These are phyloP conservation scores for Komagataella pseudopastoris DNA, from an alignment of 805 yeast genomes.

Conservation along the genomic window DNA sequence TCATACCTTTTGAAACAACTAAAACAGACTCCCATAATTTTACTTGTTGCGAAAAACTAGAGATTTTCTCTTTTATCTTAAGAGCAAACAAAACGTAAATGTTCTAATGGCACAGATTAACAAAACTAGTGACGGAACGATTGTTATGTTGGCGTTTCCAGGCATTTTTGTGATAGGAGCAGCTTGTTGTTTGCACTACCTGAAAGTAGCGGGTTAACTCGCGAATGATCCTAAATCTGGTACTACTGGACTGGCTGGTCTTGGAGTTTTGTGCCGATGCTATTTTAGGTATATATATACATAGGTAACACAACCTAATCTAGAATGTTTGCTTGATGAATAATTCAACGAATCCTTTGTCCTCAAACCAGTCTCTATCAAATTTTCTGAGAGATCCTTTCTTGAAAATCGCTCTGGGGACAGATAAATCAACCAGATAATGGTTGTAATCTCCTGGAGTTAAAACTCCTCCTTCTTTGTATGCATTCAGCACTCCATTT, in stretches of 20 bases:
- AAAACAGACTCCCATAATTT: slow-evolving; percentile 37
- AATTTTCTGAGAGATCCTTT: slow-evolving; percentile 32
- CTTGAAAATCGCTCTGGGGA: slow-evolving; percentile 43
- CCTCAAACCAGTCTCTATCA: slow-evolving; percentile 20
- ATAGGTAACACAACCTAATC: slow-evolving; percentile 6
- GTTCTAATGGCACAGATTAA: background rate
- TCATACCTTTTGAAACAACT: slow-evolving; percentile 29
- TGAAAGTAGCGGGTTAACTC: background rate
- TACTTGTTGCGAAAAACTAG: background rate
- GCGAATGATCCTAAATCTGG: background rate
- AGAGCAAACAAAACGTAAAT: background rate
- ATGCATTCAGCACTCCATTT: slow-evolving; percentile 45
- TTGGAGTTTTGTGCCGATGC: background rate
- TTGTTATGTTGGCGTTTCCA: background rate
- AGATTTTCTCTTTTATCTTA: background rate
- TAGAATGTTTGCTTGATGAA: slow-evolving; percentile 9
- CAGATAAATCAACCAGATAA: slow-evolving; percentile 56
- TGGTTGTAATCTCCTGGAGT: slow-evolving; percentile 37
- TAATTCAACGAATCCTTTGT: background rate
- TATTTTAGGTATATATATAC: background rate
- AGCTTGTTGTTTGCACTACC: background rate
- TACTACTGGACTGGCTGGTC: background rate
- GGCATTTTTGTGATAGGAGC: background rate
- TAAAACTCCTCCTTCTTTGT: slow-evolving; percentile 33
- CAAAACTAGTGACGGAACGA: background rate